Percentiles rank a stretch among this genome's conserved stretches.
These are phyloP conservation scores for Rhododendron ovatum DNA, from an alignment of 148 eudicot genomes.

Conservation along the genomic window DNA sequence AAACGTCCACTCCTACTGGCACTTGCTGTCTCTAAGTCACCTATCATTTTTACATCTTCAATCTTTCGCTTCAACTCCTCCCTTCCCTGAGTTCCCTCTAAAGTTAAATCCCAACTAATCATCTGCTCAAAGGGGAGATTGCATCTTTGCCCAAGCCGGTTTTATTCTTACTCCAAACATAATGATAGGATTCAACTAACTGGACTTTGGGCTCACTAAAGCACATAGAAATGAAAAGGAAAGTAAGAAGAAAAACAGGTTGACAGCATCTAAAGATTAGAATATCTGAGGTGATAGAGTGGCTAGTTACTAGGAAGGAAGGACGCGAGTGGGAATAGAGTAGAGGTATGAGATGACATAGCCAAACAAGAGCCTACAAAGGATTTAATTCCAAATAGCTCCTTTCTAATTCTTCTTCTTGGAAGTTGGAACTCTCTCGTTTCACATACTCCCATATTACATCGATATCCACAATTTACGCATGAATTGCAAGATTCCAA, in stretches of 20 bases:
- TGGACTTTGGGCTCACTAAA: neutral
- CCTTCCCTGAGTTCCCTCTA: neutral
- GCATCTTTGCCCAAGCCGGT: neutral
- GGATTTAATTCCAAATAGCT: neutral
- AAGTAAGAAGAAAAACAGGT: neutral
- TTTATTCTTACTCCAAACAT: neutral
- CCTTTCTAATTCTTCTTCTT: neutral
- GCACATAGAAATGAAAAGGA: neutral
- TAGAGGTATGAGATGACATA: neutral
- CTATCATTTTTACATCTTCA: neutral
- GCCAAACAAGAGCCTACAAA: neutral
- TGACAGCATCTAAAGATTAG: neutral
- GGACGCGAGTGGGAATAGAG: neutral
- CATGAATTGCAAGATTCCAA: neutral
- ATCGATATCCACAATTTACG: neutral
- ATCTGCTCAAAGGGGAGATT: neutral
- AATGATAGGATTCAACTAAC: neutral
- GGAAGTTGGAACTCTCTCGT: neutral
- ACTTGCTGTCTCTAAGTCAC: neutral
- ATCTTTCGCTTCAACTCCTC: neutral
- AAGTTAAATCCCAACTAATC: neutral
- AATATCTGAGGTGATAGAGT: neutral
- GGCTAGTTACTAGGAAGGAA: neutral
- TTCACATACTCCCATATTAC: neutral
- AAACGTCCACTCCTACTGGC: neutral